These are phyloP conservation scores for Przewalskia tangutica DNA, from an alignment of 257 asterid species.

Conservation along the genomic window DNA sequence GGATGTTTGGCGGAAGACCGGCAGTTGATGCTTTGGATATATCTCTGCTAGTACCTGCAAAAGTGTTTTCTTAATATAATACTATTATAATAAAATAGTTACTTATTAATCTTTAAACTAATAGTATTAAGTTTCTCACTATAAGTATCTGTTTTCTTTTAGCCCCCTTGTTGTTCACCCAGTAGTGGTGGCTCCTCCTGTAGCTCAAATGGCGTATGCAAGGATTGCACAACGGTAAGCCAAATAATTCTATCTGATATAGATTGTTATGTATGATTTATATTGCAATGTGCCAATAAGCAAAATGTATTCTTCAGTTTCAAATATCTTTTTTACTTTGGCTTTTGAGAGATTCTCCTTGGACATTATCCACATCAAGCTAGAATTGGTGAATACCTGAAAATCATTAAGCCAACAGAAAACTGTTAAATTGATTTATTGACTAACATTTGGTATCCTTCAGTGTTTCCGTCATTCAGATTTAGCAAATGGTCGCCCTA, in stretches of 20 bases:
- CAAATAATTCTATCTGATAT: not conserved
- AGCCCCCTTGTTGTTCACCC: slow-evolving; percentile 92
- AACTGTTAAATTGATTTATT: not conserved
- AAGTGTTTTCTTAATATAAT: not conserved
- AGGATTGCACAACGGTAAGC: slow-evolving; percentile 92
- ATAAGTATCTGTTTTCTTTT: slow-evolving; percentile 18
- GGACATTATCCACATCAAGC: not conserved
- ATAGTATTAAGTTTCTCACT: not conserved
- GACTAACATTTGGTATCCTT: slow-evolving; percentile 25
- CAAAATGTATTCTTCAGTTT: not conserved
- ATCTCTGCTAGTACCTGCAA: too few species aligned
- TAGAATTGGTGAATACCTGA: not conserved
- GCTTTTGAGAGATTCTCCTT: not conserved
- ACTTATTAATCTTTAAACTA: not conserved
- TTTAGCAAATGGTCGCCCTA: slow-evolving; percentile 74
- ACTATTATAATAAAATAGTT: not conserved
- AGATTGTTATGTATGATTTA: not conserved
- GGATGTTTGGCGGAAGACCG: too few species aligned
- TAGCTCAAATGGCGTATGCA: slow-evolving; percentile 55
- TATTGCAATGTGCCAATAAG: not conserved
- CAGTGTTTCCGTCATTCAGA: slow-evolving; percentile 96
- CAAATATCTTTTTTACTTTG: not conserved
- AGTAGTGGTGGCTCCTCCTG: slow-evolving; percentile 61
- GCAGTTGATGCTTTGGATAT: too few species aligned
- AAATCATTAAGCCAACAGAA: slow-evolving; percentile 2